phyloP scores from a whole-genome alignment of 1,284 basidiomycete species.

The Moesziomyces parantarcticus region DNA sequence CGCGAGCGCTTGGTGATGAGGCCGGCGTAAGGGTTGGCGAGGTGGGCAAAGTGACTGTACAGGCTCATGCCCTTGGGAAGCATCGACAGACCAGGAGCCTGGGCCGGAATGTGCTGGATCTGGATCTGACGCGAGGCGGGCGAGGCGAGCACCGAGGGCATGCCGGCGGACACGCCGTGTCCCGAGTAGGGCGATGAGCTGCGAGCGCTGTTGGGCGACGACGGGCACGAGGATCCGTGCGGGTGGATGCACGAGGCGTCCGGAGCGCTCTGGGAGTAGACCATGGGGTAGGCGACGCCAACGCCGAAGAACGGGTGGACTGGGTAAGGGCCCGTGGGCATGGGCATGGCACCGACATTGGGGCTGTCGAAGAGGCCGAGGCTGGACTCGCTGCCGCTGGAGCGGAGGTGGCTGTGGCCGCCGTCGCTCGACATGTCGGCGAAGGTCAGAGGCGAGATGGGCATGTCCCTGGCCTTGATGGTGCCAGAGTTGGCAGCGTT shows the following conservation, averaged over 20 bases:
- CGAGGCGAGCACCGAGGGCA: slow-evolving; percentile 35
- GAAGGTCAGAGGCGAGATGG: slow-evolving; percentile 26
- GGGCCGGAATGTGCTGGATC: slow-evolving; percentile 37
- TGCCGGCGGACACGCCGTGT: slow-evolving; percentile 18
- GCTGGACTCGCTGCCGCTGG: slow-evolving; percentile 33
- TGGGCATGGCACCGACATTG: slow-evolving; percentile 4
- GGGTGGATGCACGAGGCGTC: slow-evolving; percentile 28
- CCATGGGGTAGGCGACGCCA: slow-evolving; percentile 31
- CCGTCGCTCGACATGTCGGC: slow-evolving; percentile 10
- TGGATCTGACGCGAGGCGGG: slow-evolving; percentile 38
- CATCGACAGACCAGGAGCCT: slow-evolving; percentile 29
- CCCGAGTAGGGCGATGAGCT: slow-evolving; percentile 40
- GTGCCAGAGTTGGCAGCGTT: slow-evolving; percentile 8
- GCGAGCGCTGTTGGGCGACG: slow-evolving; percentile 43
- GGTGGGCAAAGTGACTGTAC: slow-evolving; percentile 41
- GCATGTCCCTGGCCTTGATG: slow-evolving; percentile 3
- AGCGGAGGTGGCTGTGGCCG: slow-evolving; percentile 22
- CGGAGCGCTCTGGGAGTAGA: slow-evolving; percentile 45
- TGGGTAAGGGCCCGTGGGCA: slow-evolving; percentile 23
- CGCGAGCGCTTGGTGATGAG: slow-evolving; percentile 64
- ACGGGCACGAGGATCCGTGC: slow-evolving; percentile 43
- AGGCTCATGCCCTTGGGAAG: slow-evolving; percentile 49
- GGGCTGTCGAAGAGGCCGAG: slow-evolving; percentile 31
- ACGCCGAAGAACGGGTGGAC: slow-evolving; percentile 24
- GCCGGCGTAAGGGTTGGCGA: slow-evolving; percentile 51